A percentile compares a stretch with the other conserved stretches of the same genome.
Conservation (phyloP, 1,284 basidiomycete species). For the Ustilago crameri region DNA sequence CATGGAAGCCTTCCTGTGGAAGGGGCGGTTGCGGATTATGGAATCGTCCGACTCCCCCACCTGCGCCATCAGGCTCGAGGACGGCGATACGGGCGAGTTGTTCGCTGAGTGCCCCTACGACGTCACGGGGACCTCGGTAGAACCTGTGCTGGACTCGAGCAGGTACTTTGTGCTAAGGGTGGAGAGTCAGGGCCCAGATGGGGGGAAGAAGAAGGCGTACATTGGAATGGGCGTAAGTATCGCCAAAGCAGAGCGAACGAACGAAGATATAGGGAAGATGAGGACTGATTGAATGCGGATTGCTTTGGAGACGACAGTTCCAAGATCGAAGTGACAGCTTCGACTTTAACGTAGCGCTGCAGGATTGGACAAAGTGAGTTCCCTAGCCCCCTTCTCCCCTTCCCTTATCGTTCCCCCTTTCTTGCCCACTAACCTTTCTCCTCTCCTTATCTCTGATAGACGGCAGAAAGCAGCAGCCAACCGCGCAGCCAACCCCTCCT, state of each 20-base stretch:
- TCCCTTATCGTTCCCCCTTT: not conserved
- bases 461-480: slow-evolving; percentile 51
- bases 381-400: not conserved
- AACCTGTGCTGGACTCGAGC: slow-evolving; percentile 94
- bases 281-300: too few species aligned
- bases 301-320: slow-evolving; percentile 56
- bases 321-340: slow-evolving; percentile 63
- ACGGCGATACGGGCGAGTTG: slow-evolving; percentile 71
- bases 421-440: slow-evolving; percentile 5
- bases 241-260: too few species aligned
- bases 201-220: slow-evolving; percentile 58
- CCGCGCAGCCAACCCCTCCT: slow-evolving; percentile 23
- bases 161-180: slow-evolving; percentile 94
- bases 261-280: too few species aligned
- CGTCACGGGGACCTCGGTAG: slow-evolving; percentile 80
- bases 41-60: slow-evolving; percentile 71
- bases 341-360: slow-evolving; percentile 75
- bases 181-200: slow-evolving; percentile 69
- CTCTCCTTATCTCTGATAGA: slow-evolving; percentile 21
- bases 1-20: slow-evolving; percentile 83
- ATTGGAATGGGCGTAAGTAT: slow-evolving; percentile 66
- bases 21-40: slow-evolving; percentile 84
- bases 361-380: slow-evolving; percentile 89
- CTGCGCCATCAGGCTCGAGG: slow-evolving; percentile 64
- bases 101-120: slow-evolving; percentile 94